Evolutionary conservation across 2,329 filamentous ascomycete species (phyloP), one percentile per base, ranked within the genome.

Genomic region (Thelonectria olida): DNA sequence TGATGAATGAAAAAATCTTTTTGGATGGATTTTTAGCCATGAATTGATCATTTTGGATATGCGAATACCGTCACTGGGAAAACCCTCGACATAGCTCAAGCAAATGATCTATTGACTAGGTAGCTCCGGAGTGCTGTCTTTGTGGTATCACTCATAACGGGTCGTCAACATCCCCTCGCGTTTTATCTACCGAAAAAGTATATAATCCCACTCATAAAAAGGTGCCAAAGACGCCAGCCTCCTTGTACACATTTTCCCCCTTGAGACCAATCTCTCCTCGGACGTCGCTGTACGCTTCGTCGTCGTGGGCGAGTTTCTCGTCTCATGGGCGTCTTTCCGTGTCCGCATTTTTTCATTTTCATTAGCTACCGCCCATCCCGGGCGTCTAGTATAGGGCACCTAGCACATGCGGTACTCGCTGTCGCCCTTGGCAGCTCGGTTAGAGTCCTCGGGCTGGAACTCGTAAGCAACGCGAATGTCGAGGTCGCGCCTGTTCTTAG

Each of bases 401-500:
- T 84, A 90, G 80, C 87, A 90, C 88, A 90, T 90, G 80, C 90
- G 95, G 85, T 97, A 99, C 70, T 88, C 84, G 78, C 90, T 92
- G 64, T 81, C 76, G 57, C 93, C 95, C 73, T 88, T 79, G 5
- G 88, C 87, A 61, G 83, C 80, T 68, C 96, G 88, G 65, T 85
- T 90, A 28, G 81, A 78, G 75, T 98, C 94, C 23, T 88, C 80
- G 4, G 93, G 92, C 73, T 92, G 86, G 53, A 97, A 86, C 73
- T 88, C 85, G 82, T 98, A 98, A 45, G 88, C 84, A 74, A 99
- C 87, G 73, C 86, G 88, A 75, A 99, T 97, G 79, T 99, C 96
- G 56, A 99, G 85, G 77, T 99, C 96, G 68, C 96, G 90, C 78
- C 91, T 90, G 84, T 99, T 98, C 87, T 96, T 94, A 66, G 91